Evolutionary conservation across 2,329 filamentous ascomycete species (phyloP).

Genomic region (Coniochaeta ligniaria): DNA sequence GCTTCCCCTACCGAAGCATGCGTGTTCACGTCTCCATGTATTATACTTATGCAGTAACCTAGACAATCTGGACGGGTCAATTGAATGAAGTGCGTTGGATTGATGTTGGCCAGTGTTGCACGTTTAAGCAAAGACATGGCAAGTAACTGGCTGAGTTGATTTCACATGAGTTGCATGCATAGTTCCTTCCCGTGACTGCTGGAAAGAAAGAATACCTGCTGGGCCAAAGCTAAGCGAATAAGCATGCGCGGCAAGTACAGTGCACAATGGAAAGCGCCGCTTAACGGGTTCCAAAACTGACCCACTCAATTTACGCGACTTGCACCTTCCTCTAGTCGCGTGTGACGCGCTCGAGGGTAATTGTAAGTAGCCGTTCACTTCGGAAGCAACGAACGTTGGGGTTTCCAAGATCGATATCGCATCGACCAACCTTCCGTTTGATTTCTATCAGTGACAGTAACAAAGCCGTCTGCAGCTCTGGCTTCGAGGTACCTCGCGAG

Average conservation of each 20-base stretch:
- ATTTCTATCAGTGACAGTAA: not conserved
- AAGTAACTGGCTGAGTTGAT: no score
- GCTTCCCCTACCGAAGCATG: not conserved
- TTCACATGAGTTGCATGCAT: not conserved
- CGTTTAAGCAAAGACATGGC: no score
- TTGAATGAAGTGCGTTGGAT: not conserved
- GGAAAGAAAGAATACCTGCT: no score
- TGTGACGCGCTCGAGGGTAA: not conserved
- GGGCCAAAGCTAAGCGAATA: no score
- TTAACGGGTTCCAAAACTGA: not conserved
- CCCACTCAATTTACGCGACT: conserved; percentile 1
- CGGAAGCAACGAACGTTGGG: not conserved
- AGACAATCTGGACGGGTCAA: conserved; percentile 1
- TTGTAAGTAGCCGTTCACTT: not conserved
- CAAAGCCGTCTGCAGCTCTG: conserved; percentile 4
- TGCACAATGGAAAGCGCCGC: not conserved
- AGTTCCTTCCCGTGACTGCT: no score
- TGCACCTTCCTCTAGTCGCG: not conserved
- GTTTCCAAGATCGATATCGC: not conserved
- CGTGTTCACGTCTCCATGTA: conserved; percentile 1
- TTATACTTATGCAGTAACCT: conserved; percentile 1
- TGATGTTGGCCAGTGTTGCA: not conserved
- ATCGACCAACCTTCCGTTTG: not conserved
- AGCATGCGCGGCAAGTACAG: no score
- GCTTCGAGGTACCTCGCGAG: conserved; percentile 13